These are phyloP conservation scores for Trichoderma reesei DNA, from an alignment of 495 filamentous ascomycete genomes.

Conservation along the genomic window DNA sequence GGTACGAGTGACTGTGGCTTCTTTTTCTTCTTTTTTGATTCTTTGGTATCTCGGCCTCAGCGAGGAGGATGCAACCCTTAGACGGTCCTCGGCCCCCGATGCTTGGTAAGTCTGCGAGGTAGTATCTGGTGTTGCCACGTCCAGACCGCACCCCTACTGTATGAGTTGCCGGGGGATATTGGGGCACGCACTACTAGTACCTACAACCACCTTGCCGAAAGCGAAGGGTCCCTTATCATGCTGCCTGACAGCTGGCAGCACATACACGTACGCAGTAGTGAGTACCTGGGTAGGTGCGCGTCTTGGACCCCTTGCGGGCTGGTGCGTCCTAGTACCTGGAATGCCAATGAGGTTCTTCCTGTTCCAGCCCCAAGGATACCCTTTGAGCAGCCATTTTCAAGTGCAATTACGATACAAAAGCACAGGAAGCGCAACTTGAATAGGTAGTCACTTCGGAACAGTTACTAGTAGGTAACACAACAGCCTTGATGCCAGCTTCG, in stretches of 20 bases:
- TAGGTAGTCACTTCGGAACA: too few relatives aligned
- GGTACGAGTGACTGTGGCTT: background rate
- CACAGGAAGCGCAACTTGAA: too few relatives aligned
- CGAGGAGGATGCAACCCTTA: background rate
- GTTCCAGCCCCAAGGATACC: too few relatives aligned
- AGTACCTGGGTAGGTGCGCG: too few relatives aligned
- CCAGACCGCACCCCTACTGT: background rate
- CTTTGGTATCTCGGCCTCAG: background rate
- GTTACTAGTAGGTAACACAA: too few relatives aligned
- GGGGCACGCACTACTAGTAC: background rate
- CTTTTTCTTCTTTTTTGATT: too few relatives aligned
- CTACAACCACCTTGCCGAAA: background rate
- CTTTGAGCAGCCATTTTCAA: too few relatives aligned
- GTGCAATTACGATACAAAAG: too few relatives aligned
- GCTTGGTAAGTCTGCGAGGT: background rate
- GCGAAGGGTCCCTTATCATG: background rate
- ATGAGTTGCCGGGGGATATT: background rate
- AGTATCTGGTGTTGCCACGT: background rate
- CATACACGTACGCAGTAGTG: too few relatives aligned
- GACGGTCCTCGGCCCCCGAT: background rate
- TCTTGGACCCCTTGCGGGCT: too few relatives aligned
- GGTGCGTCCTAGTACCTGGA: too few relatives aligned
- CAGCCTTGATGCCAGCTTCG: too few relatives aligned
- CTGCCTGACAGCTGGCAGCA: background rate
- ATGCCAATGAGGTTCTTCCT: background rate